phyloP scores from a whole-genome alignment of 345 rosid species.

The Trapa bicornis region DNA sequence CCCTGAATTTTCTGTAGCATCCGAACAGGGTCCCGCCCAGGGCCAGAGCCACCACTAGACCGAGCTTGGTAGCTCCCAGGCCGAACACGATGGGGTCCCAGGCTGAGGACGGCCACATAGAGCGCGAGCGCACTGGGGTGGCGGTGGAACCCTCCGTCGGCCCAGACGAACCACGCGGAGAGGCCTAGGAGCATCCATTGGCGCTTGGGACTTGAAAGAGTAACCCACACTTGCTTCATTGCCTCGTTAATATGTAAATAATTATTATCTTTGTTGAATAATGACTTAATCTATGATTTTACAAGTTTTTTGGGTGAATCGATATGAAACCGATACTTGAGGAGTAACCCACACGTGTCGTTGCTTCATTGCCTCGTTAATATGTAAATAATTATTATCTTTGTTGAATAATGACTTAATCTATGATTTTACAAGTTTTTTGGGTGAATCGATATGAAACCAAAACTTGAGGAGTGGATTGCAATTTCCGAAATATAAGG shows the following conservation, averaged over 20 bases:
- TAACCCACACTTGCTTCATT: too few species aligned
- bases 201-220: too few species aligned
- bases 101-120: slow-evolving; percentile 41
- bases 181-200: slow-evolving; percentile 48
- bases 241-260: too few species aligned
- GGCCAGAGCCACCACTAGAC: slow-evolving; percentile 32
- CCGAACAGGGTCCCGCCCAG: slow-evolving; percentile 38
- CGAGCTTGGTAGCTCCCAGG: slow-evolving; percentile 32
- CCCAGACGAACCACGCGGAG: slow-evolving; percentile 92
- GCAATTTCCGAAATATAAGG: neutral
- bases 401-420: too few species aligned
- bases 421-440: neutral
- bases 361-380: too few species aligned
- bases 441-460: neutral
- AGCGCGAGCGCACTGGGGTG: slow-evolving; percentile 36
- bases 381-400: too few species aligned
- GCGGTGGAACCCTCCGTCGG: slow-evolving; percentile 70
- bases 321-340: neutral
- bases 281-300: neutral
- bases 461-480: neutral
- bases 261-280: too few species aligned
- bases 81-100: slow-evolving; percentile 49
- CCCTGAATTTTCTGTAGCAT: slow-evolving; percentile 39
- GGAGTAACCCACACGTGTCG: neutral
- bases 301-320: neutral